phyloP scores from a whole-genome alignment of 148 eudicot genomes.

The Polygonum aviculare region DNA sequence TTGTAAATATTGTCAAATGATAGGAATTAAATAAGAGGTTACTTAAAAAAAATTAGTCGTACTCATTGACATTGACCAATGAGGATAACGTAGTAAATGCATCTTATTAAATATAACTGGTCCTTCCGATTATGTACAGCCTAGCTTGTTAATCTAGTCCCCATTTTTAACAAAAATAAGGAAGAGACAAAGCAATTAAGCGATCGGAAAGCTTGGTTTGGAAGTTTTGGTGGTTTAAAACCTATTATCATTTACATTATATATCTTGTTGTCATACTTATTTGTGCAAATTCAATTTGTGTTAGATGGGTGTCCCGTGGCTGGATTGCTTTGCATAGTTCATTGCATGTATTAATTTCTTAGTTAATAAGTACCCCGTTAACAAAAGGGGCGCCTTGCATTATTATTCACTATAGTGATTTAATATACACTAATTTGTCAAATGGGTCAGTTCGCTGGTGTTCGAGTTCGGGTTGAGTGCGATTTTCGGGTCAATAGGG shows the following conservation, averaged over 20 bases:
- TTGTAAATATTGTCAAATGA: background rate
- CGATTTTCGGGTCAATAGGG: no score
- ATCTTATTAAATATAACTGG: background rate
- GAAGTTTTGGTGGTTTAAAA: background rate
- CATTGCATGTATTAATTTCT: background rate
- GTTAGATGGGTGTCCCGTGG: background rate
- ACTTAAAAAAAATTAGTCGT: background rate
- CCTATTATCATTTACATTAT: background rate
- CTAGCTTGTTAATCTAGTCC: background rate
- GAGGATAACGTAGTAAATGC: background rate
- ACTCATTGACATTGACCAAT: background rate
- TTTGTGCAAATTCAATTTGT: background rate
- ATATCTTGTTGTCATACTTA: background rate
- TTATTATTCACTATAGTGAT: background rate
- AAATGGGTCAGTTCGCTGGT: no score
- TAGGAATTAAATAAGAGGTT: background rate
- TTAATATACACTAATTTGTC: background rate
- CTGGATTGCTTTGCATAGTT: background rate
- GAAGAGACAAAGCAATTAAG: constrained; percentile 6
- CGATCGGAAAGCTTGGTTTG: background rate
- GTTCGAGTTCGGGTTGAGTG: no score
- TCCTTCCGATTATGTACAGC: background rate
- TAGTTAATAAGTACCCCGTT: background rate
- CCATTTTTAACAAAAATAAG: background rate
- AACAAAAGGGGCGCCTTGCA: background rate